A percentile compares a stretch with the other conserved stretches of the same genome.
Evolutionary conservation across 2,329 filamentous ascomycete species (phyloP).

Genomic region (Periglandula ipomoeae): DNA sequence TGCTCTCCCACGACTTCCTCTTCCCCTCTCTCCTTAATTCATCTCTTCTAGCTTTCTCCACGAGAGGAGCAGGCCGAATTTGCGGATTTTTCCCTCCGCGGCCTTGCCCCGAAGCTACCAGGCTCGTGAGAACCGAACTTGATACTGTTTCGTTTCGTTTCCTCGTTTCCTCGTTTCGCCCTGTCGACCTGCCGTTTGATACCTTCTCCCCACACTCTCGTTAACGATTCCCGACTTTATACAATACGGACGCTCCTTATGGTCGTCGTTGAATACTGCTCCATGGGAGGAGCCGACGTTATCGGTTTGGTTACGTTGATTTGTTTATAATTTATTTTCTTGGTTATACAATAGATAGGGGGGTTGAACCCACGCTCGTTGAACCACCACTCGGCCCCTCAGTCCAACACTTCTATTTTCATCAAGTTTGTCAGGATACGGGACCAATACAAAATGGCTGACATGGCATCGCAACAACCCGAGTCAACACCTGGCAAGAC

Average conservation of each 20-base stretch:
- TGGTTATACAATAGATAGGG: not conserved
- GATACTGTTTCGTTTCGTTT: not conserved
- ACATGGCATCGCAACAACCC: conserved; percentile 22
- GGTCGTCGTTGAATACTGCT: conserved; percentile 3
- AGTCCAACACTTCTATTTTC: not conserved
- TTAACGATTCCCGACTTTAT: not conserved
- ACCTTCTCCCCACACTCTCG: not conserved
- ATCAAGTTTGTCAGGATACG: not conserved
- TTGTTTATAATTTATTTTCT: conserved; percentile 3
- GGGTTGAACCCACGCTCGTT: conserved; percentile 7
- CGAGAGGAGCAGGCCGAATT: not conserved
- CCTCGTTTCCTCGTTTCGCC: not conserved
- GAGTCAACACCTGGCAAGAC: conserved; percentile 30
- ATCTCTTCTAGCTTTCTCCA: conserved; percentile 2
- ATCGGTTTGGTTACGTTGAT: not conserved
- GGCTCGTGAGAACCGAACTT: not conserved
- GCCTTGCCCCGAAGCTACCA: not conserved
- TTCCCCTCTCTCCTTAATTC: conserved; percentile 2
- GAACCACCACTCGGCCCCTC: not conserved
- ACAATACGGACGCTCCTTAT: conserved; percentile 3
- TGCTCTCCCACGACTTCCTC: conserved; percentile 7
- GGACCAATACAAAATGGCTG: conserved; percentile 20
- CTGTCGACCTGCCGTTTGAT: not conserved
- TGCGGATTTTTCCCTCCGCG: not conserved
- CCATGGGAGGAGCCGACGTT: conserved; percentile 7